phyloP scores from a whole-genome alignment of 768 basidiomycete genomes.

The Myochromella boudieri region DNA sequence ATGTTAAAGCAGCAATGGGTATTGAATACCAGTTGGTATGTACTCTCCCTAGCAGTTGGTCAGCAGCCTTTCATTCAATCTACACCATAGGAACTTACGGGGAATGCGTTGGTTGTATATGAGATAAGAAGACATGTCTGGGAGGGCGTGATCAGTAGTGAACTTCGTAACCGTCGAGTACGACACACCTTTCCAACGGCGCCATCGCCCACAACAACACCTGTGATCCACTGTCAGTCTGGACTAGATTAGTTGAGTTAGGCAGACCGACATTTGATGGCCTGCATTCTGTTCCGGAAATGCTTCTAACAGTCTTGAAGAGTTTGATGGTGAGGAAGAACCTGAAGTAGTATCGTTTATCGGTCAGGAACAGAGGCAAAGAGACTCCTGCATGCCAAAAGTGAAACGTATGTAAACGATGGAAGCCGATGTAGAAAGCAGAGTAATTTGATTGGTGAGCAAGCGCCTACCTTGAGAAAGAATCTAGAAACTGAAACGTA shows the following conservation, averaged over 20 bases:
- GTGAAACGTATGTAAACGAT: conserved; percentile 11
- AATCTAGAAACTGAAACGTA: conserved; percentile 16
- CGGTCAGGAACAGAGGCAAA: conserved; percentile 15
- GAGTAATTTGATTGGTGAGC: conserved; percentile 4
- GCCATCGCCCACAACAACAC: conserved; percentile 98
- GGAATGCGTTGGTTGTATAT: conserved; percentile 98
- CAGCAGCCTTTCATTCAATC: conserved; percentile 16
- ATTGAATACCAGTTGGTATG: conserved; percentile 79
- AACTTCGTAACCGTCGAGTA: conserved; percentile 10
- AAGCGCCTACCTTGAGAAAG: conserved; percentile 14
- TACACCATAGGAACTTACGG: conserved; percentile 51
- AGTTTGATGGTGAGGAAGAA: conserved; percentile 15
- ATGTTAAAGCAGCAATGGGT: neutral
- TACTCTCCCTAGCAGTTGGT: conserved; percentile 75
- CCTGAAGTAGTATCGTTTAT: conserved; percentile 22
- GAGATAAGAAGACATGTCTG: conserved; percentile 99
- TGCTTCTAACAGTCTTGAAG: conserved; percentile 19
- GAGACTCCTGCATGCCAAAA: conserved; percentile 14
- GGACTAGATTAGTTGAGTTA: conserved; percentile 13
- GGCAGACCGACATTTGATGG: conserved; percentile 76
- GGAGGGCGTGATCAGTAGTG: conserved; percentile 19
- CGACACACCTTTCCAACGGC: conserved; percentile 90
- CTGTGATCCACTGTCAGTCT: conserved; percentile 47
- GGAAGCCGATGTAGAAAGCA: conserved; percentile 2
- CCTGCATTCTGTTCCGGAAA: conserved; percentile 64